phyloP scores from a whole-genome alignment of 495 filamentous ascomycete species.

The Penicillium coprophilum region DNA sequence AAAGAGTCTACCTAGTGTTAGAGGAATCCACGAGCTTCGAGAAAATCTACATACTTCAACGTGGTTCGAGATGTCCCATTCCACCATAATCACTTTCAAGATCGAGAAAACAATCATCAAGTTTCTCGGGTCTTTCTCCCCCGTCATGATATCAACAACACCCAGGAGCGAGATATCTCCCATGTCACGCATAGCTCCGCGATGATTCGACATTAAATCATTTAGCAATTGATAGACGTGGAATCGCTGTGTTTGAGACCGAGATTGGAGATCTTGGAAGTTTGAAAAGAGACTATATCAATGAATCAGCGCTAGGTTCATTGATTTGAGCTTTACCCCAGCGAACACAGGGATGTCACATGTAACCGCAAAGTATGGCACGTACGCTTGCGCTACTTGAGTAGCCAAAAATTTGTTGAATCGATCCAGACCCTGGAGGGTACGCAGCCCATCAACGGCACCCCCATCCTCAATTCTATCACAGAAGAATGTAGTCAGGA shows the following conservation, averaged over 20 bases:
- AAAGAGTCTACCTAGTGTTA: conserved; percentile 53
- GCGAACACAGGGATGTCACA: neutral
- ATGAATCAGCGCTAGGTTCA: conserved; percentile 15
- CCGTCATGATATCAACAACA: conserved; percentile 67
- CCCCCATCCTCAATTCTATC: conserved; percentile 63
- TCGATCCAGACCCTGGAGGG: conserved; percentile 47
- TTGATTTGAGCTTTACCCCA: conserved; percentile 3
- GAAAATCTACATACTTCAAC: conserved; percentile 52
- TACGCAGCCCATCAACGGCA: conserved; percentile 49
- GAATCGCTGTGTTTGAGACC: conserved; percentile 62
- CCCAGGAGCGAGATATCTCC: conserved; percentile 59
- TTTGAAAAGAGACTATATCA: conserved; percentile 46
- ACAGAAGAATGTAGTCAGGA: conserved; percentile 58
- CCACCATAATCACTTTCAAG: conserved; percentile 67
- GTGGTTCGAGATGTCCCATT: conserved; percentile 66
- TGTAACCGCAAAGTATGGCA: conserved; percentile 7
- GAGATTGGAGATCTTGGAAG: conserved; percentile 59
- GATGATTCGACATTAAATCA: conserved; percentile 62
- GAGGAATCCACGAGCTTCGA: conserved; percentile 46
- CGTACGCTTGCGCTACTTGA: conserved; percentile 52
- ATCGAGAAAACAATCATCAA: conserved; percentile 78
- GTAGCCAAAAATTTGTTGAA: conserved; percentile 50
- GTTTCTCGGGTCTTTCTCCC: conserved; percentile 76
- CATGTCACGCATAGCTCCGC: conserved; percentile 56
- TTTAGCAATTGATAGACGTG: conserved; percentile 64